Percentiles rank a stretch among this genome's conserved stretches.
Conservation (phyloP, 202 grass and related monocot genomes). For the Panicum virgatum region DNA sequence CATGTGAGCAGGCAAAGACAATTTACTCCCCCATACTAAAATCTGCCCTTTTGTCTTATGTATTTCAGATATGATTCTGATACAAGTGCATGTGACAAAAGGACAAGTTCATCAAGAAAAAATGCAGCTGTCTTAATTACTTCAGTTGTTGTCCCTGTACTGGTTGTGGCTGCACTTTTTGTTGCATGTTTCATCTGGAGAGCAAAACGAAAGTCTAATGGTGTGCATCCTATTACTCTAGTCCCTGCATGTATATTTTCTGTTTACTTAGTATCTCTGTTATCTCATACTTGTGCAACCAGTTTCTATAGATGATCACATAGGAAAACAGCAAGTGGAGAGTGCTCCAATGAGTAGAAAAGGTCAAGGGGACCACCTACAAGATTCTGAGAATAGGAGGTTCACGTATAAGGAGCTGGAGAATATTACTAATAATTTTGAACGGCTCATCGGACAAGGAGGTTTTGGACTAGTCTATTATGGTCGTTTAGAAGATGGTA, state of each 20-base stretch:
- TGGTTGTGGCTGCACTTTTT: slow-evolving; percentile 3
- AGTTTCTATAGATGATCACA: neutral
- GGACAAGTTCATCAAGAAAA: neutral
- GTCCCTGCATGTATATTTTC: neutral
- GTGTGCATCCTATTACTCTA: neutral
- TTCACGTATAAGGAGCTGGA: slow-evolving; percentile 38
- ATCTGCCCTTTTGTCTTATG: neutral
- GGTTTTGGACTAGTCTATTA: slow-evolving; percentile 51
- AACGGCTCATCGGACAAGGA: slow-evolving; percentile 40
- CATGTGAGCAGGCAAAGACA: neutral
- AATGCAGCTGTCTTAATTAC: neutral
- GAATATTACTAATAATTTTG: slow-evolving; percentile 42
- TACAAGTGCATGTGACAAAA: neutral
- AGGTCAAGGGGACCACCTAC: neutral
- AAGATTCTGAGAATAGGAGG: neutral
- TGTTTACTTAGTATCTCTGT: neutral
- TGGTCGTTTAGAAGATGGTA: slow-evolving; percentile 36
- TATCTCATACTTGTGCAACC: neutral
- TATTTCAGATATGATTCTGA: slow-evolving; percentile 1
- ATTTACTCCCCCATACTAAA: neutral
- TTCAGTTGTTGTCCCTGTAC: neutral
- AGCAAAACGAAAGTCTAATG: slow-evolving; percentile 7
- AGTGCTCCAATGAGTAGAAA: neutral
- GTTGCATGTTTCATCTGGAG: slow-evolving; percentile 12
- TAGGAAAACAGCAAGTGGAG: neutral